Evolutionary conservation across 306 rosid genomes (phyloP), one percentile per base, ranked within the genome.

Genomic region (Fagus crenata): DNA sequence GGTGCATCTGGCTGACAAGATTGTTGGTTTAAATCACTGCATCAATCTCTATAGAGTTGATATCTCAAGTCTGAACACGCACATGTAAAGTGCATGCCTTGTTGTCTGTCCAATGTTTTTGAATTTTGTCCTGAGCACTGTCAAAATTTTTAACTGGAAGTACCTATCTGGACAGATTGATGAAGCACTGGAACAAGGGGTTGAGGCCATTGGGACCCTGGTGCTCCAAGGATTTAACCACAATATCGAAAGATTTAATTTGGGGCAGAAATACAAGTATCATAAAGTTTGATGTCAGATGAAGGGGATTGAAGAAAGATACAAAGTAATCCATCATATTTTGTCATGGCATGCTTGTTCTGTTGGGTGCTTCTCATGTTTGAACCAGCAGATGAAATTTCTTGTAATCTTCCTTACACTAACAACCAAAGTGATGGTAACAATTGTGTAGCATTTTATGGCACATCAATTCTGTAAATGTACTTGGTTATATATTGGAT

Each of bases 241-340:
- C 7, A 89, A 80, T n/a, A 79, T 92, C 61, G 80, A 84, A 82
- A 85, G 89, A 79, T 90, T 95, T 77, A 92, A 95, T 78, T 76
- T 89, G 83, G 86, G 86, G 70, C 97, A 92, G 88, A 95, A 90
- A 69, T 95, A 95, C 83, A 95, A 95, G 87, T 82, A 88, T 81
- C 90, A 95, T 83, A 87, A 85, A 87, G 97, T 92, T 67, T 89
- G 83, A 85, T 65, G 7, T 37, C 11, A 37, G 46, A 7, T 65
- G 49, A 65, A 65, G 14, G 49, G 28, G 71, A 37, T 37, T 37
- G 49, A 17, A 7, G 71, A 65, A 28, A 37, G 71, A 11, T 35
- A 7, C 41, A 33, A 46, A 28, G 68, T 5, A 37, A 4, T 65
- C 49, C 15, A 37, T 39, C 32, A 7, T 43, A 37, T 40, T 7